Conservation (phyloP, 2,329 filamentous ascomycete species). For the Thermothelomyces thermophilus region DNA sequence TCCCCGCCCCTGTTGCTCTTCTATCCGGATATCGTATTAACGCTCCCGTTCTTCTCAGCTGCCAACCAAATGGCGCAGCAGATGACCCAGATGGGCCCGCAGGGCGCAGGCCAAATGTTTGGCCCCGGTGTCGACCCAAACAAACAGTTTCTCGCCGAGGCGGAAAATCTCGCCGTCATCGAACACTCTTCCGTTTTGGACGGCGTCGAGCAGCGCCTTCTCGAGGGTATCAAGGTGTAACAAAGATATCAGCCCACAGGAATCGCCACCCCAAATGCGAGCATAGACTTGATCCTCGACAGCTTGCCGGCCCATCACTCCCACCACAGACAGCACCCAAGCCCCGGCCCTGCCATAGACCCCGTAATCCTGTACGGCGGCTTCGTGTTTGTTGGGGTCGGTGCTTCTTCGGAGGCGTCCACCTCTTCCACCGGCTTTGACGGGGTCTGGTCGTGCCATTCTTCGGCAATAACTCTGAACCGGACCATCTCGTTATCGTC, state of each 20-base stretch:
- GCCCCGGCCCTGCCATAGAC: constrained; percentile 56
- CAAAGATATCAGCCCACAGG: constrained; percentile 11
- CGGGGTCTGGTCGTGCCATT: constrained; percentile 85
- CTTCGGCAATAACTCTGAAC: constrained; percentile 77
- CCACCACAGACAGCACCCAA: constrained; percentile 61
- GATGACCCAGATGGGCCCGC: constrained; percentile 73
- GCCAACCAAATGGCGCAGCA: constrained; percentile 89
- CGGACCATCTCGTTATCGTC: constrained; percentile 86
- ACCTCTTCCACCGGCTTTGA: constrained; percentile 57
- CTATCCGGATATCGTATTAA: not conserved
- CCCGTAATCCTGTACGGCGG: constrained; percentile 66
- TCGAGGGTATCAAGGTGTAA: constrained; percentile 47
- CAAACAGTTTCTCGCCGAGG: constrained; percentile 88
- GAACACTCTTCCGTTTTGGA: constrained; percentile 91
- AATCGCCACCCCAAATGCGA: not conserved
- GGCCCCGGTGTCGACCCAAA: constrained; percentile 90
- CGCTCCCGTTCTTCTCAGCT: constrained; percentile 43
- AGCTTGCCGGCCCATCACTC: constrained; percentile 30
- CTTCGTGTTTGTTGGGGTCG: constrained; percentile 45
- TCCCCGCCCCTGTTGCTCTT: not conserved
- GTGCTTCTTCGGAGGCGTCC: constrained; percentile 38
- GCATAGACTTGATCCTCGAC: not conserved
- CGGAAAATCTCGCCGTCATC: constrained; percentile 90
- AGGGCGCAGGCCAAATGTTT: constrained; percentile 63
- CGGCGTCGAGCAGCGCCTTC: constrained; percentile 75